phyloP scores from a whole-genome alignment of 306 rosid genomes.

The Quercus berberidifolia region DNA sequence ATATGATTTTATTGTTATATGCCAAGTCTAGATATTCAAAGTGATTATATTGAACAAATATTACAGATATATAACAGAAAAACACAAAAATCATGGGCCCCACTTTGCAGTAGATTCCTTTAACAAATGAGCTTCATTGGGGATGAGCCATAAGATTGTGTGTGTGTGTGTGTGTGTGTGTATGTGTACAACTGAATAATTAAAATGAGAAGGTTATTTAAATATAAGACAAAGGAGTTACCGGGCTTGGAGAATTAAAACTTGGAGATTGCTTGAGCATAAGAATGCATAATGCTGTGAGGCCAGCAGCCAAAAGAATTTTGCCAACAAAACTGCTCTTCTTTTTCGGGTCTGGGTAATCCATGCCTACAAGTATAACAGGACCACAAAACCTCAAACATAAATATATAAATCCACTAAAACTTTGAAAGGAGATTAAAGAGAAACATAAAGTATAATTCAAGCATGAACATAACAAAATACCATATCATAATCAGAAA shows the following conservation, averaged over 20 bases:
- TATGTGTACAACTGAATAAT: not conserved
- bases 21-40: not conserved
- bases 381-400: not conserved
- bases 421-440: not conserved
- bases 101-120: not conserved
- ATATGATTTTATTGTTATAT: not conserved
- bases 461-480: not conserved
- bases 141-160: not conserved
- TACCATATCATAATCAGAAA: not conserved
- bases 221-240: slow-evolving; percentile 22
- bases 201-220: not conserved
- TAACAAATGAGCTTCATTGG: not conserved
- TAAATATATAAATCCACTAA: not conserved
- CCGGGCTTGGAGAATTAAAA: slow-evolving; percentile 71
- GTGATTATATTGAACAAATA: not conserved
- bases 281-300: slow-evolving; percentile 72
- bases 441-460: not conserved
- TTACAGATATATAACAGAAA: not conserved
- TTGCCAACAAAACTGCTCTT: slow-evolving; percentile 69
- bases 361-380: slow-evolving; percentile 59
- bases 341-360: slow-evolving; percentile 76
- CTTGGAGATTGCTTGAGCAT: slow-evolving; percentile 82
- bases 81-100: not conserved
- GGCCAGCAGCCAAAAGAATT: slow-evolving; percentile 64
- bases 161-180: too few relatives aligned